Conservation (phyloP, 441 rosid species). For the Kokia cookei region DNA sequence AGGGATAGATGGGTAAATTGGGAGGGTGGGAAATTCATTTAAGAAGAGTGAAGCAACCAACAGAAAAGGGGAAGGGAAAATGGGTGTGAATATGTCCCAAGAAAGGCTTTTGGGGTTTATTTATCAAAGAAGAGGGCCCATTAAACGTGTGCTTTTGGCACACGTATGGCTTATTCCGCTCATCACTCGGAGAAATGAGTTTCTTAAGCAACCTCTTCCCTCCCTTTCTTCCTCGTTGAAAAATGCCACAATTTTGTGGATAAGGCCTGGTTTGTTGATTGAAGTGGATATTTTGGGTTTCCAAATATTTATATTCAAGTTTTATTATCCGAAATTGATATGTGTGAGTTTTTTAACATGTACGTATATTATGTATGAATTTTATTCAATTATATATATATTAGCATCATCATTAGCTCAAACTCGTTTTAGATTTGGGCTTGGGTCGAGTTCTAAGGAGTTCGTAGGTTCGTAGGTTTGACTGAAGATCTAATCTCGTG, state of each 20-base stretch:
- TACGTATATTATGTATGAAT: not conserved
- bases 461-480: too few species aligned
- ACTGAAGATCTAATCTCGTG: too few species aligned
- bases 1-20: constrained; percentile 1
- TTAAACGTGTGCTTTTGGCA: constrained; percentile 25
- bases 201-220: not conserved
- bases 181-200: not conserved
- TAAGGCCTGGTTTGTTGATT: too few species aligned
- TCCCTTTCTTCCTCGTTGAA: not conserved
- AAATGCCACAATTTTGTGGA: not conserved
- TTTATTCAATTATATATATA: not conserved
- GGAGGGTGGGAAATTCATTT: constrained; percentile 1
- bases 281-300: not conserved
- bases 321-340: too few species aligned
- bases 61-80: not conserved
- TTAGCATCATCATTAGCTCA: too few species aligned
- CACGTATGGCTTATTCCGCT: not conserved
- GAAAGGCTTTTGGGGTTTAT: not conserved
- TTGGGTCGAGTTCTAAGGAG: too few species aligned
- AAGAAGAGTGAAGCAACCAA: constrained; percentile 18
- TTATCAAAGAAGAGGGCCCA: constrained; percentile 19
- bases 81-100: constrained; percentile 11
- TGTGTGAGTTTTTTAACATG: too few species aligned
- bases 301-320: not conserved
- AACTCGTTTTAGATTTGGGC: too few species aligned